Base-by-base conservation (phyloP, 169 alveolate species). In the Cryptosporidium bovis region DNA sequence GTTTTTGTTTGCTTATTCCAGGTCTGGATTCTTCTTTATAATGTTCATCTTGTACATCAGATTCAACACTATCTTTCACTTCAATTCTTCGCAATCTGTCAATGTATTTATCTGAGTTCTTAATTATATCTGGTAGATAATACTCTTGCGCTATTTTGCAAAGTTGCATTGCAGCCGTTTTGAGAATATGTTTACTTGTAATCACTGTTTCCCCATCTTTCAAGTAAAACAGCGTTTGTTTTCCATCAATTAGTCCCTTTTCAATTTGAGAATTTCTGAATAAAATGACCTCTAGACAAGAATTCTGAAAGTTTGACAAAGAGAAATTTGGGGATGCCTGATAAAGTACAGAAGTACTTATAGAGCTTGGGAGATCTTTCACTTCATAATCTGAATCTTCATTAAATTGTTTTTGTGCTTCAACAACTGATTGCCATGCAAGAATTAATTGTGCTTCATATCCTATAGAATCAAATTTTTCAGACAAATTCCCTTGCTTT, bases 351-450 rank as follows among this genome's bases (percentile, higher is more conserved):
- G 56, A 58, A 16, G 66, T 77, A 77, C 53, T 53, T 44, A 77
- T 60, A 0, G 66, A 56, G 4, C 33, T 16, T 24, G 87, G 87
- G 0, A 77, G 27, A 31, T 36, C 46, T 16, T 48, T 56, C 7
- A 77, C 71, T 3, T 13, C 18, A 40, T 77, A 77, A 46, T 77
- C 77, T 15, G 65, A 40, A 40, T 60, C 71, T 40, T 77, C 71
- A n/a, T 77, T 62, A 62, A 77, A 77, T 36, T 77, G 44, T 15
- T 36, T 60, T 60, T 77, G 56, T 18, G 87, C 87, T 44, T 77
- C 87, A 60, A 77, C 69, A 18, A 77, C 87, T 24, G 87, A 56
- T 40, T 77, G 87, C 87, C 87, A 77, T 58, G 87, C 69, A 10
- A 77, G 64, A 40, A 77, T 16, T 27, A 77, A 44, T 10, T 56